Conservation (phyloP, 2,329 filamentous ascomycete species). For the Pseudopithomyces chartarum region DNA sequence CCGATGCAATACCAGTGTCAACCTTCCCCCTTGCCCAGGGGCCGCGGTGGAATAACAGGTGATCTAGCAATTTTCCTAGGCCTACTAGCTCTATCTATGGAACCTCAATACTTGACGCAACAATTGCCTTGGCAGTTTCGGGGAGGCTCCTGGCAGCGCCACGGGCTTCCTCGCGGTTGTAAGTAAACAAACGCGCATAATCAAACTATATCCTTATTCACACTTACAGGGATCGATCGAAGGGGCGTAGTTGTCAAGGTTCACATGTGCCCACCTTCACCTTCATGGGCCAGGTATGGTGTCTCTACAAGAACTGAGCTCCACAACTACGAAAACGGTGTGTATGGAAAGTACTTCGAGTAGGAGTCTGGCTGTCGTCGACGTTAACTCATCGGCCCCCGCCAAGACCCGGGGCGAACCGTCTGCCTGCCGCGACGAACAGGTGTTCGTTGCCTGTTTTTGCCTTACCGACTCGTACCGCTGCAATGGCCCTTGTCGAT, state of each 20-base stretch:
- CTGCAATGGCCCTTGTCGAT: background rate
- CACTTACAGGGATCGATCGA: slow-evolving; percentile 20
- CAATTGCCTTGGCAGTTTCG: slow-evolving; percentile 24
- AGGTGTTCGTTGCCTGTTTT: background rate
- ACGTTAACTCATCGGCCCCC: slow-evolving; percentile 12
- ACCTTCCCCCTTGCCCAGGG: background rate
- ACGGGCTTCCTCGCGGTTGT: slow-evolving; percentile 20
- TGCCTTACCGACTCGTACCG: slow-evolving; percentile 2
- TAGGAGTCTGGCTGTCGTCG: slow-evolving; percentile 10
- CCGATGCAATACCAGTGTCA: slow-evolving; percentile 30
- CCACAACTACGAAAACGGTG: slow-evolving; percentile 21
- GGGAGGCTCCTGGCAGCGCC: slow-evolving; percentile 21
- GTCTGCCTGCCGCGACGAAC: slow-evolving; percentile 5
- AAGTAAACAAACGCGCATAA: slow-evolving; percentile 1
- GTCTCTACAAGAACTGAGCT: slow-evolving; percentile 18
- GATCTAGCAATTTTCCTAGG: slow-evolving; percentile 41
- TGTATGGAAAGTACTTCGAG: slow-evolving; percentile 24
- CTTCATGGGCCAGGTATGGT: background rate
- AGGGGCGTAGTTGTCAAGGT: slow-evolving; percentile 36
- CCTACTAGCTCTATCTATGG: slow-evolving; percentile 33
- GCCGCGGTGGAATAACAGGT: slow-evolving; percentile 33
- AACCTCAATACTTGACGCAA: slow-evolving; percentile 6
- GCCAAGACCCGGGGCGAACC: slow-evolving; percentile 18
- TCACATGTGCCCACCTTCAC: slow-evolving; percentile 24
- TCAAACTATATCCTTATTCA: background rate